phyloP scores from a whole-genome alignment of 176 grass and related monocot species.

The Eragrostis nindensis region DNA sequence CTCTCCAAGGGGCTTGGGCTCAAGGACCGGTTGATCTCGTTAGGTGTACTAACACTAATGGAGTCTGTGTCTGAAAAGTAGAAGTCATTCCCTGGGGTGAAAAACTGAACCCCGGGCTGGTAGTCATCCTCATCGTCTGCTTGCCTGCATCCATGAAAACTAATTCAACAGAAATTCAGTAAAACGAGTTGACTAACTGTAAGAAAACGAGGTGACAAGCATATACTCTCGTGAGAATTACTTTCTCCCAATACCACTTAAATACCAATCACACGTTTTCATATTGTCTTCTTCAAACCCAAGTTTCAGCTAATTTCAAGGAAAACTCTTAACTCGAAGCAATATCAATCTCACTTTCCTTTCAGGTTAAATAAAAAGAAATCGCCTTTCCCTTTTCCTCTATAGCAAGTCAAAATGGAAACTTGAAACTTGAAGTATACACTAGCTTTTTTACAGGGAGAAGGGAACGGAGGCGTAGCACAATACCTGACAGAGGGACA shows the following conservation, averaged over 20 bases:
- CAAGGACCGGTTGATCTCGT: constrained; percentile 46
- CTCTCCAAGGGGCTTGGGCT: constrained; percentile 59
- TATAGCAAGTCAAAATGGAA: constrained; percentile 44
- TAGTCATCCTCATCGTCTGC: constrained; percentile 52
- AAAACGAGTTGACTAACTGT: constrained; percentile 15
- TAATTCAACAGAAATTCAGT: constrained; percentile 16
- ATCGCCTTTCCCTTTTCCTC: constrained; percentile 43
- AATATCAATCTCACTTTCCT: constrained; percentile 14
- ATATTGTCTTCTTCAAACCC: constrained; percentile 5
- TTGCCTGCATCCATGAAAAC: constrained; percentile 47
- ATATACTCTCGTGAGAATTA: constrained; percentile 20
- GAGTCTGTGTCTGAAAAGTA: constrained; percentile 81
- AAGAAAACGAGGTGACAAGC: constrained; percentile 19
- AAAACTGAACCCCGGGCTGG: constrained; percentile 63
- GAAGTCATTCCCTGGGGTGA: constrained; percentile 57
- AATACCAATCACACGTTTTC: constrained; percentile 17
- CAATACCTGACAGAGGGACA: constrained; percentile 56
- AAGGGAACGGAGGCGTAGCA: constrained; percentile 28
- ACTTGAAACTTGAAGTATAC: constrained; percentile 18
- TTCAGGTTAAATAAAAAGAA: not conserved
- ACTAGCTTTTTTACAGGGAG: not conserved
- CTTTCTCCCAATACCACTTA: not conserved
- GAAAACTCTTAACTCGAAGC: constrained; percentile 21
- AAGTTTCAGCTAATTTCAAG: constrained; percentile 3
- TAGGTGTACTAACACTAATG: constrained; percentile 54